Evolutionary conservation across 345 rosid species (phyloP).

Genomic region (Dimocarpus longan): DNA sequence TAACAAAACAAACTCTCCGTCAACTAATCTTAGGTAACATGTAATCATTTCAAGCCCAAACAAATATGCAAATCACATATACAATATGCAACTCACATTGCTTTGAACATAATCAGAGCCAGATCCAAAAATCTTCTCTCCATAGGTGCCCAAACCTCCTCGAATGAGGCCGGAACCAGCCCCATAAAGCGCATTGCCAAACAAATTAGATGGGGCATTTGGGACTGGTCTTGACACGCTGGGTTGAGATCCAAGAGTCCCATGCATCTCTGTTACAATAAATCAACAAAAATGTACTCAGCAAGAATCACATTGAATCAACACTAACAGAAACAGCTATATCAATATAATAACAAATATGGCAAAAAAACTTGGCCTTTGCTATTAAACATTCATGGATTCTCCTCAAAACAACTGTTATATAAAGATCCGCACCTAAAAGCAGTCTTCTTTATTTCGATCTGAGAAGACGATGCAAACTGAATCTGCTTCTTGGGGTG

Average conservation of each 20-base stretch:
- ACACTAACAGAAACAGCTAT: not conserved
- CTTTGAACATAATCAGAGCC: conserved; percentile 64
- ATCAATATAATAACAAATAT: not conserved
- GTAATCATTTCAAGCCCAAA: too few relatives aligned
- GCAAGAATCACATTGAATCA: not conserved
- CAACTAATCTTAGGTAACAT: not conserved
- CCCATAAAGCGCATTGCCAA: conserved; percentile 49
- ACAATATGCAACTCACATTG: conserved; percentile 38
- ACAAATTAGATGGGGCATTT: conserved; percentile 43
- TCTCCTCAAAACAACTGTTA: not conserved
- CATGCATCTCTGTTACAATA: conserved; percentile 31
- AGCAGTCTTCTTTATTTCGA: not conserved
- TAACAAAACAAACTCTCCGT: not conserved
- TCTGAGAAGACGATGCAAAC: not conserved
- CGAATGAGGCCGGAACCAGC: conserved; percentile 56
- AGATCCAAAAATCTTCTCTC: conserved; percentile 54
- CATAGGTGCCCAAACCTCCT: conserved; percentile 55
- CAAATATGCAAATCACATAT: too few relatives aligned
- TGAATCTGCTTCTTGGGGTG: too few relatives aligned
- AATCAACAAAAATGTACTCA: not conserved
- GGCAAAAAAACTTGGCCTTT: not conserved
- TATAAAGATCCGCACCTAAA: not conserved
- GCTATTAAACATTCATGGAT: not conserved
- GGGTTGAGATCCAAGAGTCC: conserved; percentile 42
- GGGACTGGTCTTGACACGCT: conserved; percentile 36